Percentiles rank a stretch among this genome's conserved stretches.
These are phyloP conservation scores for Aspergillus kassunensis DNA, from an alignment of 495 filamentous ascomycete species.

Conservation along the genomic window DNA sequence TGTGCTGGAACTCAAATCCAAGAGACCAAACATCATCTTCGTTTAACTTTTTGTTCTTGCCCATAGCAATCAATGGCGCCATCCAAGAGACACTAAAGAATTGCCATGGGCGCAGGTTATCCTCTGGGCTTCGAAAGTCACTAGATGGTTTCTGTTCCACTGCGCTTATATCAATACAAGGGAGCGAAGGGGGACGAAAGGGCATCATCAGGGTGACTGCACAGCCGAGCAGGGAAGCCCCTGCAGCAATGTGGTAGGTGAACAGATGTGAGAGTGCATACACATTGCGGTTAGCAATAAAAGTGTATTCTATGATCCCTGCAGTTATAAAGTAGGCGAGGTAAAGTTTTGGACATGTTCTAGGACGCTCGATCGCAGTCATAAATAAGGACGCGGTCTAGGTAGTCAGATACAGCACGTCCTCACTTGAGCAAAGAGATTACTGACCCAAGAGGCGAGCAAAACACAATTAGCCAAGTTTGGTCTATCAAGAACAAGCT, in stretches of 20 bases:
- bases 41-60: slow-evolving; percentile 58
- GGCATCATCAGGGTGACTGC: slow-evolving; percentile 66
- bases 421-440: not conserved
- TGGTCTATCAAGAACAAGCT: slow-evolving; percentile 29
- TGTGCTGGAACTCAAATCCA: slow-evolving; percentile 72
- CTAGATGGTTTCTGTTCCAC: slow-evolving; percentile 54
- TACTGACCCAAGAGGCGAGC: slow-evolving; percentile 47
- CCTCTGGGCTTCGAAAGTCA: slow-evolving; percentile 72
- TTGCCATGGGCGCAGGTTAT: slow-evolving; percentile 73
- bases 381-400: slow-evolving; percentile 44
- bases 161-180: slow-evolving; percentile 56
- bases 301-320: slow-evolving; percentile 37
- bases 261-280: slow-evolving; percentile 28
- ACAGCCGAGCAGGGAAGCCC: slow-evolving; percentile 40
- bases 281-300: slow-evolving; percentile 26
- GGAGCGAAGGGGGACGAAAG: slow-evolving; percentile 56
- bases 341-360: slow-evolving; percentile 33
- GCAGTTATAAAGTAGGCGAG: slow-evolving; percentile 30
- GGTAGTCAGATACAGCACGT: not conserved
- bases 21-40: slow-evolving; percentile 77
- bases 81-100: slow-evolving; percentile 84
- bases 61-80: slow-evolving; percentile 62
- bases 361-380: slow-evolving; percentile 46
- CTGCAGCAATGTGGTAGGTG: slow-evolving; percentile 37
- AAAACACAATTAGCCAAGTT: slow-evolving; percentile 27